Percentiles rank a stretch among this genome's conserved stretches.
Evolutionary conservation across 768 basidiomycete species (phyloP).

Genomic region (Mycena capillaripes): DNA sequence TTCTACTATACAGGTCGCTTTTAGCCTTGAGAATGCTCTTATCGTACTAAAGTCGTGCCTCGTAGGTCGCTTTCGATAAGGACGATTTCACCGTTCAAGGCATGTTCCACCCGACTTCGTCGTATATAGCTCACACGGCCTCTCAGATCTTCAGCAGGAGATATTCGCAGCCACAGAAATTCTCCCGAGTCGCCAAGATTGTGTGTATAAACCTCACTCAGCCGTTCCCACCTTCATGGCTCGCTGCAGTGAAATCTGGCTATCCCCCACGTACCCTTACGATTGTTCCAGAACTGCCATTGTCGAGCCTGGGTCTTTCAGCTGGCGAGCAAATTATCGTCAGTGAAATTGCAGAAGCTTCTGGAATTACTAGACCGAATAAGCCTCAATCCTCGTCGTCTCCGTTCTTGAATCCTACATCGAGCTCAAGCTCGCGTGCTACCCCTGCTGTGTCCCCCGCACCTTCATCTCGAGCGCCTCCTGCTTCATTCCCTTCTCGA

Average conservation of each 20-base stretch:
- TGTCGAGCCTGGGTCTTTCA: constrained; percentile 83
- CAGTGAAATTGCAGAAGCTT: constrained; percentile 51
- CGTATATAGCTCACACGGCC: neutral
- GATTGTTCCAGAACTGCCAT: constrained; percentile 78
- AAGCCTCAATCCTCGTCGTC: constrained; percentile 40
- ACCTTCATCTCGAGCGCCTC: neutral
- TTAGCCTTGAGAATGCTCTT: constrained; percentile 38
- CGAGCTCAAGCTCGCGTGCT: constrained; percentile 12
- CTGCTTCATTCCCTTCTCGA: constrained; percentile 10
- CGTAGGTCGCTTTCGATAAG: constrained; percentile 67
- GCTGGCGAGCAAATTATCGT: constrained; percentile 92
- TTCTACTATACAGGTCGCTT: constrained; percentile 79
- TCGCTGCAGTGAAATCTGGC: constrained; percentile 76
- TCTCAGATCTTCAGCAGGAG: constrained; percentile 76
- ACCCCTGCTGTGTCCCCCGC: constrained; percentile 22
- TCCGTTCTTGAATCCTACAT: constrained; percentile 21
- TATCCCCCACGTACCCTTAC: constrained; percentile 87
- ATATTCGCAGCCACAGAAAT: constrained; percentile 80
- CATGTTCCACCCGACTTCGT: neutral
- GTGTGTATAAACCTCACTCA: constrained; percentile 60
- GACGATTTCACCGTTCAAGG: constrained; percentile 69
- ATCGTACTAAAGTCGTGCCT: too few relatives aligned
- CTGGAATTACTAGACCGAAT: constrained; percentile 39
- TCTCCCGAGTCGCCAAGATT: constrained; percentile 79
- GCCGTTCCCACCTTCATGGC: constrained; percentile 20